Base-by-base conservation (phyloP, 1,139 yeast genomes). In the Debaryomyces udenii region DNA sequence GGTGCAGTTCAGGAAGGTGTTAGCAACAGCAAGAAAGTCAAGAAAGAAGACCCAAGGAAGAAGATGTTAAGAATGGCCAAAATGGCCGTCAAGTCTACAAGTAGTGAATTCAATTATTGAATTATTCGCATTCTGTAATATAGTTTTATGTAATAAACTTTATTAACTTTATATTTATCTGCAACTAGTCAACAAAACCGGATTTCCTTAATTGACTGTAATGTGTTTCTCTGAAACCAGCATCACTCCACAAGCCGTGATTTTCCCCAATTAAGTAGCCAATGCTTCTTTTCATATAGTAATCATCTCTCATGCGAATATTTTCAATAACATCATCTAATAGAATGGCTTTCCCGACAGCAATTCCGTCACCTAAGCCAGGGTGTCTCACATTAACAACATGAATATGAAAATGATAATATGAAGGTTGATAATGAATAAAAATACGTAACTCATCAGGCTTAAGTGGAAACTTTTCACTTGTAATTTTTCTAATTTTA, bases 361-460 rank as follows among this genome's bases (percentile, higher is more conserved):
- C 70, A 37, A 83, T 76, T 2, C 91, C 86, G 45, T 78, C 80
- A 6, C 90, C 93, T 37, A 84, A 58, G 1, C 95, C 96, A 1
- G 83, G 80, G 50, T 86, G 87, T 17, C 66, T 72, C 6, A 86
- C 72, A 52, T 85, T 86, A 17, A 90, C 96, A n/a, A 87, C 83
- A 57, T 93, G 99, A 27, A 93, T 75, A 59, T 93, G 99, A 70
- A 93, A 84, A 57, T 93, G 98, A 57, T 93, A 93, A 60, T 93
- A 93, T 0, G 96, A 87, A 0, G 99, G 99, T 48, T 91, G 98
- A 61, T 93, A 90, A 60, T 90, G 98, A 39, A 90, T 74, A 57
- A 85, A 91, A 1, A 89, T 61, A 46, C 95, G 76, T 51, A 91
- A 61, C 50, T 82, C 77, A 53, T 81, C 81, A 1, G 56, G 51